Evolutionary conservation across 768 basidiomycete species (phyloP).

Genomic region (Amyloporia xantha): DNA sequence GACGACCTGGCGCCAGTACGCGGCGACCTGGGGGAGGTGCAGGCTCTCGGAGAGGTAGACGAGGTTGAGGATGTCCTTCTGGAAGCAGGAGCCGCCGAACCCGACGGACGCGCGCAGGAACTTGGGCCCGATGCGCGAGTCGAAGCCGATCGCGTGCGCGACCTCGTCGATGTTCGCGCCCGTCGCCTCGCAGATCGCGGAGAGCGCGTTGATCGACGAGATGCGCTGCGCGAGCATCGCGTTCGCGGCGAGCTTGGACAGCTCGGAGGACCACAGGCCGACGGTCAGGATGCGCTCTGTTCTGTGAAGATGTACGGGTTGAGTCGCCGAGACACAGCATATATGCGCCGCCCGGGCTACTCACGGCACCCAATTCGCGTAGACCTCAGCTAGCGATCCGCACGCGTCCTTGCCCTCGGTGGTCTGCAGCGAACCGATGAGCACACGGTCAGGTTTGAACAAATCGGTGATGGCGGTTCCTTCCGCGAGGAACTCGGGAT

Average conservation of each 20-base stretch:
- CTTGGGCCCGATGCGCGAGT: constrained; percentile 88
- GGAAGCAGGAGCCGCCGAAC: constrained; percentile 98
- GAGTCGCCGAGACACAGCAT: not conserved
- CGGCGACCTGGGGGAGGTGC: constrained; percentile 94
- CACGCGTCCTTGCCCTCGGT: constrained; percentile 81
- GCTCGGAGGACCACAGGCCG: constrained; percentile 97
- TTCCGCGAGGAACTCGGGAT: constrained; percentile 98
- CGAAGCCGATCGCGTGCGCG: constrained; percentile 87
- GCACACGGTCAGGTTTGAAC: constrained; percentile 85
- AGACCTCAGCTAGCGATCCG: constrained; percentile 67
- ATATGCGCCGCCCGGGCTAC: constrained; percentile 20
- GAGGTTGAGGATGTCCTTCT: constrained; percentile 98
- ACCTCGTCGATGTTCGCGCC: constrained; percentile 99
- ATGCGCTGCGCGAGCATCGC: constrained; percentile 99
- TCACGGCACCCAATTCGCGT: constrained; percentile 95
- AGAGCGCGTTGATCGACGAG: constrained; percentile 95
- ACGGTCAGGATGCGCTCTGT: constrained; percentile 81
- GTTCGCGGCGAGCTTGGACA: constrained; percentile 97
- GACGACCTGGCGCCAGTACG: constrained; percentile 96
- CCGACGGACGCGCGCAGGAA: constrained; percentile 95
- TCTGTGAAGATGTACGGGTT: constrained; percentile 28
- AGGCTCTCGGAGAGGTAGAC: constrained; percentile 94
- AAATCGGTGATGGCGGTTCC: constrained; percentile 94
- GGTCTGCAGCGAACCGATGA: constrained; percentile 94
- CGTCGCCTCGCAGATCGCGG: constrained; percentile 97